Percentiles rank a stretch among this genome's conserved stretches.
Conservation (phyloP, 257 asterid species). For the Rehmannia glutinosa region DNA sequence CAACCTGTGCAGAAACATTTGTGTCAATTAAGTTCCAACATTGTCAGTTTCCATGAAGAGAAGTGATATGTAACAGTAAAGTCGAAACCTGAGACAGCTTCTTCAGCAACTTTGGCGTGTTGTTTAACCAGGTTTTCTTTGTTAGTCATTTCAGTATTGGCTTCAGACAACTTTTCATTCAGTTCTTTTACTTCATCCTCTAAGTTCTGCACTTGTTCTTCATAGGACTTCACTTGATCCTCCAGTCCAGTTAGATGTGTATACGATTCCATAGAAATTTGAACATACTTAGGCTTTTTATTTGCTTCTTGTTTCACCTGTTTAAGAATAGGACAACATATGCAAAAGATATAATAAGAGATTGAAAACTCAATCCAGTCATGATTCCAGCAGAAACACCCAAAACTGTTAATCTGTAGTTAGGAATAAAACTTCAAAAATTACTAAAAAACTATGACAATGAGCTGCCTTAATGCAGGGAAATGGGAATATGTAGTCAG, state of each 20-base stretch:
- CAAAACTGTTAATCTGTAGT: too few species aligned
- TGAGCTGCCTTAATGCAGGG: not conserved
- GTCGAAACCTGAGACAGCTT: conserved; percentile 88
- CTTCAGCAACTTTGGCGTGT: conserved; percentile 97
- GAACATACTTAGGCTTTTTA: conserved; percentile 87
- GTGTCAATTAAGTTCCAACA: conserved; percentile 13
- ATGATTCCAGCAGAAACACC: not conserved
- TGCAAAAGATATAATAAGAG: not conserved
- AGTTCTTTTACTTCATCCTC: conserved; percentile 75
- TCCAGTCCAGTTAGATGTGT: conserved; percentile 90
- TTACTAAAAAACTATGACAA: not conserved
- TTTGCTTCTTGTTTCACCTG: conserved; percentile 57
- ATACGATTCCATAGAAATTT: conserved; percentile 89
- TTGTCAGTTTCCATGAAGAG: not conserved
- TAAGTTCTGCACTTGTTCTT: conserved; percentile 62
- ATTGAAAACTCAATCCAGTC: not conserved
- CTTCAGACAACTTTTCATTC: conserved; percentile 74
- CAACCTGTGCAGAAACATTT: conserved; percentile 64
- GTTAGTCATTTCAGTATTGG: conserved; percentile 60
- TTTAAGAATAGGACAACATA: conserved; percentile 7
- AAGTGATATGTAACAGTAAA: not conserved
- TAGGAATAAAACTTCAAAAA: too few species aligned
- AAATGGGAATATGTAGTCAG: too few species aligned
- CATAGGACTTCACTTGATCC: conserved; percentile 72
- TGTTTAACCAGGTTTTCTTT: conserved; percentile 90